Evolutionary conservation across 108 stramenopile genomes (phyloP).

Genomic region (Stephanodiscus minutulus): DNA sequence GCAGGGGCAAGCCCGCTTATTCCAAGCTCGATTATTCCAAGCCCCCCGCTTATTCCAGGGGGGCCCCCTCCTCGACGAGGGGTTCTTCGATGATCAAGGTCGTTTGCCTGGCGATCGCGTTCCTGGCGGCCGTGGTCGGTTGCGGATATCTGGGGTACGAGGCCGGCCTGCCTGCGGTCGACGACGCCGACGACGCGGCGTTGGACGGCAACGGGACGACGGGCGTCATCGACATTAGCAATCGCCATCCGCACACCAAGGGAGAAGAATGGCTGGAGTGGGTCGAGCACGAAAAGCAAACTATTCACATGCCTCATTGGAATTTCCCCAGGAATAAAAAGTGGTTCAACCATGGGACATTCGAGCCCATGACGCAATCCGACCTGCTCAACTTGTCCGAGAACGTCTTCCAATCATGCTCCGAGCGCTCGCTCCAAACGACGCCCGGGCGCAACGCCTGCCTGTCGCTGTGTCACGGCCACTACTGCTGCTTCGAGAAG

Average conservation of each 20-base stretch:
- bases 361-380: background rate
- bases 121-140: slow-evolving; percentile 1
- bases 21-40: too few relatives aligned
- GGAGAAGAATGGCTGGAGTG: slow-evolving; percentile 34
- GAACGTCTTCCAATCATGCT: slow-evolving; percentile 27
- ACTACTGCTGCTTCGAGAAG: slow-evolving; percentile 40
- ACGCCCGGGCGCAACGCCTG: slow-evolving; percentile 8
- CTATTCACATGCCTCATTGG: slow-evolving; percentile 23
- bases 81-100: background rate
- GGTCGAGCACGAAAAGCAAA: slow-evolving; percentile 18
- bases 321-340: background rate
- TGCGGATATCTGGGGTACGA: slow-evolving; percentile 27
- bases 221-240: background rate
- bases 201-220: background rate
- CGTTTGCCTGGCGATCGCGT: slow-evolving; percentile 2
- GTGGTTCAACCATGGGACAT: slow-evolving; percentile 1
- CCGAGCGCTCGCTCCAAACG: slow-evolving; percentile 22
- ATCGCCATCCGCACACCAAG: slow-evolving; percentile 4
- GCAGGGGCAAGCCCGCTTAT: too few relatives aligned
- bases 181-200: background rate
- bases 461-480: slow-evolving; percentile 24
- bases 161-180: slow-evolving; percentile 11
- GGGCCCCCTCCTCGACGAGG: background rate
- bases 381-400: slow-evolving; percentile 23
- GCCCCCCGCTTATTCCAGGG: background rate